Base-by-base conservation (phyloP, 225 moss, liverwort and hornwort genomes). In the Bryum argenteum region DNA sequence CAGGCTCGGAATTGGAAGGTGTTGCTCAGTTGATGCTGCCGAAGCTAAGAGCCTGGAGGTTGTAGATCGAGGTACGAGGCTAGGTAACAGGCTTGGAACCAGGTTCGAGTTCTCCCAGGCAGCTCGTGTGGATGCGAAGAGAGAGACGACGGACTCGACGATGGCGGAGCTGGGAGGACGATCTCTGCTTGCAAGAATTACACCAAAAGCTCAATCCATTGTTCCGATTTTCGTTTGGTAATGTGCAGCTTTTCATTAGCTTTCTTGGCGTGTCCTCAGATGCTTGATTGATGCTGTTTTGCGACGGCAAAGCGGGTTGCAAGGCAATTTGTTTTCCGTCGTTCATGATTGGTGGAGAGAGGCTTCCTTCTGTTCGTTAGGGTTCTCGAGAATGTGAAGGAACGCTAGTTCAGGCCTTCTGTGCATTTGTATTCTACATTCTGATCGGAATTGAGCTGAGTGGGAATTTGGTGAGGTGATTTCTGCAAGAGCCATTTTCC, bases 211-310 rank as follows among this genome's bases (percentile, higher is more conserved):
- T 17, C 41, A 17, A 10, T 1, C 10, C 40, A 64, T 64, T 58
- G 44, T 37, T 41, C 13, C n/a, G 20, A 20, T 11, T 16, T n/a
- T 7, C 4, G 40, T 11, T 9, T 21, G 19, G 9, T 17, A 28
- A 40, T 51, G 60, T 8, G 48, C 6, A 4, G 16, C 1, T 50
- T 54, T 8, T 12, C 1, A 28, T 11, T 9, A 16, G 12, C 42
- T 51, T 37, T 51, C 63, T 58, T 48, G 50, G 56, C 63, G 63
- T 16, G 41, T 47, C 17, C 73, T 69, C 51, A 42, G 55, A 58
- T 28, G 39, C 48, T 26, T 62, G 50, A 63, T 50, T 74, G 79
- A 40, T 63, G 69, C 6, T 57, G 63, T 74, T 67, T 63, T 48
- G 57, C 50, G 57, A 20, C 50, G 39, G 24, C 37, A 55, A 48